Percentiles rank a stretch among this genome's conserved stretches.
phyloP scores from a whole-genome alignment of 495 filamentous ascomycete genomes.

The Podospora fimiseda region DNA sequence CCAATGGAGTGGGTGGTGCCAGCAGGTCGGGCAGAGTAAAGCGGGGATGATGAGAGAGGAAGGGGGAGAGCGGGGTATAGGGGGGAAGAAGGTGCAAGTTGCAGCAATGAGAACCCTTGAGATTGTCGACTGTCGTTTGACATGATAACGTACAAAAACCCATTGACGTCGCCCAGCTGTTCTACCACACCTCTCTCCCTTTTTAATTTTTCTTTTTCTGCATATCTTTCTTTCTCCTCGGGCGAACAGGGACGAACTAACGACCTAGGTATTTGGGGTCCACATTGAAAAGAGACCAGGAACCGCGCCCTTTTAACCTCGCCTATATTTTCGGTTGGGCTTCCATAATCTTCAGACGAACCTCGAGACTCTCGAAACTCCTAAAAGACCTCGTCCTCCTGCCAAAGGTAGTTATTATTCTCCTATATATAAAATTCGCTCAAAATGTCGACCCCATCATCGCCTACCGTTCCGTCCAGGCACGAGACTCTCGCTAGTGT shows the following conservation, averaged over 20 bases:
- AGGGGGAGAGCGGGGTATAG: background rate
- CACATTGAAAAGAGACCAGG: no score
- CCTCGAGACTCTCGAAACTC: no score
- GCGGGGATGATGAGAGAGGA: background rate
- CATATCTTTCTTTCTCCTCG: background rate
- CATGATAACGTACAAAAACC: no score
- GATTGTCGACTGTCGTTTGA: no score
- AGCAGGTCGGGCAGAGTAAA: background rate
- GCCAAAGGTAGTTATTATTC: background rate
- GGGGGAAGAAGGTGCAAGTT: no score
- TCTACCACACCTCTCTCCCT: background rate
- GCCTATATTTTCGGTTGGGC: no score
- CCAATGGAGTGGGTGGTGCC: no score
- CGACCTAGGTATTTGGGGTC: no score
- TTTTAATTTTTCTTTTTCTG: background rate
- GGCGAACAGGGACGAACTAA: no score
- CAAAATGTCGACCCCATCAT: background rate
- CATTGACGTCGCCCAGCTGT: no score
- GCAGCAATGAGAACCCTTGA: background rate
- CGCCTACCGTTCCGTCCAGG: conserved; percentile 44
- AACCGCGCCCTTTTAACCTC: no score
- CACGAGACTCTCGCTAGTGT: conserved; percentile 48
- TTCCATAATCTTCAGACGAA: background rate
- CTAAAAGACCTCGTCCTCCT: no score
- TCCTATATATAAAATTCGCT: background rate